Base-by-base conservation (phyloP, 768 basidiomycete species). In the Mycena capillaripes region DNA sequence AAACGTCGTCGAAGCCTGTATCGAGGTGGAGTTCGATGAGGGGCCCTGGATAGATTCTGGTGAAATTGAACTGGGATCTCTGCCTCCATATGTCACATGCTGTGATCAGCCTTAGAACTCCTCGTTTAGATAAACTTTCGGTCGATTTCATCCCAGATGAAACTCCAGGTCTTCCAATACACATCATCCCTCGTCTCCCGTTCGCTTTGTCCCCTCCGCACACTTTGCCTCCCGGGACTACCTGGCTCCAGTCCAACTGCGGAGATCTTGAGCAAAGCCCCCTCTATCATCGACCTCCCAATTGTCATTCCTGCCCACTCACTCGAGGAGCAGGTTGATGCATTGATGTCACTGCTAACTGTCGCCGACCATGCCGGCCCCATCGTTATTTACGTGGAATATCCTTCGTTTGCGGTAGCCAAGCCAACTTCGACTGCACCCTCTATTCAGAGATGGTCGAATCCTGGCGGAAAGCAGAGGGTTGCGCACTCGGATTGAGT, bases 1-100 rank as follows among this genome's bases (percentile, higher is more conserved):
- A 16, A 42, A 56, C 32, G 60, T 69, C 10, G 60, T 69, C 60
- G 30, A 62, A 21, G 68, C 68, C 4, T 30, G 17, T 3, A 62
- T 69, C 32, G 1, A 0, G 1, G 30, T 67, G 21, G 1, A n/a
- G 7, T 36, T 50, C 25, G 66, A 46, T 25, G 27, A 29, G 4
- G 59, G 38, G 9, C 7, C 23, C 14, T 42, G 23, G 58, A 38
- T 27, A 6, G 8, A 40, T 11, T 6, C 30, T 30, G 34, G 7
- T 2, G 42, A 44, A 14, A 12, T 40, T 23, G 6, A 19, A 0
- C 32, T 68, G 5, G 25, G 2, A 2, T 34, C 10, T 60, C 58
- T 60, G 32, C 66, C 27, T 61, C 1, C 44, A 2, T 55, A 29
- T 61, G 3, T 53, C 59, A 1, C 21, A 30, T 30, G 1, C 50